Evolutionary conservation across 345 rosid genomes (phyloP), one percentile per base, ranked within the genome.

Genomic region (Corchorus olitorius): DNA sequence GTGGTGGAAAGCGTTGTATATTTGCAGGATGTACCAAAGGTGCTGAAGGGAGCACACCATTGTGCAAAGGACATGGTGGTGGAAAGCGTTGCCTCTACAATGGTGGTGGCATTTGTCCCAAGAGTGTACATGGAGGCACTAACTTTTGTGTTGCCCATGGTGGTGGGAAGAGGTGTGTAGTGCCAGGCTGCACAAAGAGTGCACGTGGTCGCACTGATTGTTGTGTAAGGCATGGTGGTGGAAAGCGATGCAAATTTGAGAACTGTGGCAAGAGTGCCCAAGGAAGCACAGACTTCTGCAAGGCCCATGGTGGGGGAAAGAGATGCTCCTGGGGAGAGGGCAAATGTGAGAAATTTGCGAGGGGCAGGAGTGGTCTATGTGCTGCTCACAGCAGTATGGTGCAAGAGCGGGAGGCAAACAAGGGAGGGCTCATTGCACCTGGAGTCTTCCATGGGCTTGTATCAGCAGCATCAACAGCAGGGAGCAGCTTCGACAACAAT

Each of bases 141-240:
- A 85, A 87, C 64, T 94, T 93, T 79, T 94, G 98, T 79, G 98
- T 94, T 16, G 98, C 97, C 14, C 98, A 94, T 45, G 97, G 98
- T 43, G 98, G 98, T 53, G 98, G 98, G 73, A 94, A 93, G 86
- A 87, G 98, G 60, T 93, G 98, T 80, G 86, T 89, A n/a, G 89
- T 94, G 67, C 81, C 90, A 0, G 97, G 91, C 20, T 94, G 98
- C 77, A 93, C 97, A 0, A 94, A 93, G 83, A 94, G 97, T 60
- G 98, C 98, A 2, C 94, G 97, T n/a, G 98, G 98, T 0, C 83
- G 98, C 41, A 94, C 98, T n/a, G 97, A 91, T 82, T 89, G 91
- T 70, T 94, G 98, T 60, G 98, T 94, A 69, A 88, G 81, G 79
- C 98, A 94, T 22, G 97, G 98, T 54, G 98, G 98, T 64, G 98